Evolutionary conservation across 2,329 filamentous ascomycete species (phyloP).

Genomic region (Colletotrichum lini): DNA sequence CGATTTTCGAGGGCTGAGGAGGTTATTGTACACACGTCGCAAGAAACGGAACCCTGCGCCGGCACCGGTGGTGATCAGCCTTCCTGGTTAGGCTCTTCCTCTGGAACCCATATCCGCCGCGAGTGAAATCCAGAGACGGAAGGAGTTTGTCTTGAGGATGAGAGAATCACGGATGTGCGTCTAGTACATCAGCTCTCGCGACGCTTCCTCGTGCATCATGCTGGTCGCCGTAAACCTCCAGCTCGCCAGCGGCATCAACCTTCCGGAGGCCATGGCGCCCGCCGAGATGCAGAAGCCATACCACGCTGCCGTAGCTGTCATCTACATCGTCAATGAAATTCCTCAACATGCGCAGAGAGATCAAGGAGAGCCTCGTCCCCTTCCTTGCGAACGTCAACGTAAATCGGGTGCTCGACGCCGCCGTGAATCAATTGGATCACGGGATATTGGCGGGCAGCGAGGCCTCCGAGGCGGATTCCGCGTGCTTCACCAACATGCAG

Average conservation of each 20-base stretch:
- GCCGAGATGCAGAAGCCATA: slow-evolving; percentile 28
- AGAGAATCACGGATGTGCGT: no score
- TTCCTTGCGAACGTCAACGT: slow-evolving; percentile 20
- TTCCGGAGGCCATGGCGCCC: slow-evolving; percentile 26
- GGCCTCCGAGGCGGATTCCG: neutral
- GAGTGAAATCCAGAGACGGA: no score
- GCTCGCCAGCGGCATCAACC: slow-evolving; percentile 25
- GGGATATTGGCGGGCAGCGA: slow-evolving; percentile 21
- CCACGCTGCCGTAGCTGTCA: slow-evolving; percentile 20
- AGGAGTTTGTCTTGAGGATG: no score
- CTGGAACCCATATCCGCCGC: no score
- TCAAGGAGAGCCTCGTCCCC: slow-evolving; percentile 36
- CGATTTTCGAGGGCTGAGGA: no score
- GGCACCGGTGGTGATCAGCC: no score
- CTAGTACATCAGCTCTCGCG: slow-evolving; percentile 21
- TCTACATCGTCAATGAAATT: slow-evolving; percentile 33
- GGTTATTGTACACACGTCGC: no score
- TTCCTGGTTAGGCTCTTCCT: no score
- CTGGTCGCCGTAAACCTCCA: slow-evolving; percentile 27
- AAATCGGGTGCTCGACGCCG: slow-evolving; percentile 7
- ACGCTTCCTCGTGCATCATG: slow-evolving; percentile 33
- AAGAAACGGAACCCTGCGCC: no score
- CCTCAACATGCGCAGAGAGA: slow-evolving; percentile 28
- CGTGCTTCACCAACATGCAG: neutral
- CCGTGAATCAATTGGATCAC: slow-evolving; percentile 2